Conservation (phyloP, 2,329 filamentous ascomycete genomes). For the Aureobasidium leucospermi region DNA sequence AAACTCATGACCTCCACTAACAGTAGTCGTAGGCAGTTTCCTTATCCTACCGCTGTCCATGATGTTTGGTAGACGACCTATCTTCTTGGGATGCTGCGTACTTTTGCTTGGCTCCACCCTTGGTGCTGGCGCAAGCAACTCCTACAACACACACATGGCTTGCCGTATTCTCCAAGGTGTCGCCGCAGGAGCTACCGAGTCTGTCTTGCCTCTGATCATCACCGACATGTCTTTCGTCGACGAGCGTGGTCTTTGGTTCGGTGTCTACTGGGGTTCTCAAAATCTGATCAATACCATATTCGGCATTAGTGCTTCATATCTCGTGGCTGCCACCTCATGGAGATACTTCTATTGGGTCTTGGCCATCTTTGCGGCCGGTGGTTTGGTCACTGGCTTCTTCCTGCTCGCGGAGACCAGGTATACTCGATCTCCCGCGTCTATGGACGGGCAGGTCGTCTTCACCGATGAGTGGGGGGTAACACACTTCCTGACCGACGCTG, state of each 20-base stretch:
- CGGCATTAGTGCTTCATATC: slow-evolving; percentile 31
- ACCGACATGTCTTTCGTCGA: slow-evolving; percentile 36
- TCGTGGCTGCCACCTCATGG: slow-evolving; percentile 31
- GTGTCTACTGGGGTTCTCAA: slow-evolving; percentile 34
- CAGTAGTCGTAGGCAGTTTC: slow-evolving; percentile 19
- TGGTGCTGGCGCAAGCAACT: slow-evolving; percentile 28
- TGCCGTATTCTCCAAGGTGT: slow-evolving; percentile 30
- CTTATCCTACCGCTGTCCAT: slow-evolving; percentile 34
- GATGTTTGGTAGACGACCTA: slow-evolving; percentile 32
- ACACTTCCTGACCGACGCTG: slow-evolving; percentile 25
- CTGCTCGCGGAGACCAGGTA: slow-evolving; percentile 36
- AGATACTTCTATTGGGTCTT: slow-evolving; percentile 39
- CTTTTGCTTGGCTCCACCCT: slow-evolving; percentile 30
- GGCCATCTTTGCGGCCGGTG: slow-evolving; percentile 28
- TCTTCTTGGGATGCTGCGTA: slow-evolving; percentile 24
- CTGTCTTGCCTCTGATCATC: slow-evolving; percentile 33
- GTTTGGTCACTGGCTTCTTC: slow-evolving; percentile 33
- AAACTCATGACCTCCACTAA: not conserved
- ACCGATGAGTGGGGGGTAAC: slow-evolving; percentile 37
- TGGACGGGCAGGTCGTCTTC: slow-evolving; percentile 30
- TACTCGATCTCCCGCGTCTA: slow-evolving; percentile 27
- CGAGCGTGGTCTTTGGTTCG: slow-evolving; percentile 31
- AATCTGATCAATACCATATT: slow-evolving; percentile 29
- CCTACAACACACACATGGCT: slow-evolving; percentile 32
- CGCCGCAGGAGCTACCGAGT: slow-evolving; percentile 34